A percentile compares a stretch with the other conserved stretches of the same genome.
Evolutionary conservation across 805 yeast species (phyloP).

Genomic region (Candida pseudofarinosa): DNA sequence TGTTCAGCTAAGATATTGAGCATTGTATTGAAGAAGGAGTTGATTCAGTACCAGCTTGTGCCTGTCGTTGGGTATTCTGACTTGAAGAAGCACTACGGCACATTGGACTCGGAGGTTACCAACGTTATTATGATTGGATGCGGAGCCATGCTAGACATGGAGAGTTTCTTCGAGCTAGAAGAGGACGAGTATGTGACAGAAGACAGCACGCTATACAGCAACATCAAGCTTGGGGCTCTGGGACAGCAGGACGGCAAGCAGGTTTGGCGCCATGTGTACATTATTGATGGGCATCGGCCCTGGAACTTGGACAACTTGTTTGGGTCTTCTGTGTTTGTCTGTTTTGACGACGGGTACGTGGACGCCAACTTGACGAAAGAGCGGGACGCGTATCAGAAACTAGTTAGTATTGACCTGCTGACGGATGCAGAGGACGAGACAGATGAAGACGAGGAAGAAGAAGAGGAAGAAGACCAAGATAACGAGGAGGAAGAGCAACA

Average conservation of each 20-base stretch:
- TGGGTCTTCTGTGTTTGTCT: constrained; percentile 71
- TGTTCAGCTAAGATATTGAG: constrained; percentile 83
- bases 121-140: constrained; percentile 84
- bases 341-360: constrained; percentile 83
- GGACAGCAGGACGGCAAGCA: constrained; percentile 19
- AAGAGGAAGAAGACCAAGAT: constrained; percentile 17
- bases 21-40: constrained; percentile 66
- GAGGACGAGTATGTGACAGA: constrained; percentile 40
- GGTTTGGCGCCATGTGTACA: constrained; percentile 55
- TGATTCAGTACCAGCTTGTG: constrained; percentile 80
- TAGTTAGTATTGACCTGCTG: constrained; percentile 20
- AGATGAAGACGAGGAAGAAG: constrained; percentile 27
- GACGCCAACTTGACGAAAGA: constrained; percentile 56
- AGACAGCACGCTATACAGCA: constrained; percentile 15
- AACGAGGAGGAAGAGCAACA: constrained; percentile 19
- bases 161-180: constrained; percentile 63
- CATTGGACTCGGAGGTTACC: constrained; percentile 68
- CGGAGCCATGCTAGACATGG: constrained; percentile 88
- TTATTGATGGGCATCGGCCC: constrained; percentile 91
- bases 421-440: constrained; percentile 30
- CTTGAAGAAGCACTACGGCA: constrained; percentile 55
- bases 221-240: constrained; percentile 15
- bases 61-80: constrained; percentile 93
- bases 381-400: constrained; percentile 55
- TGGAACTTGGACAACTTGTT: constrained; percentile 93